Base-by-base conservation (phyloP, 805 yeast genomes). In the Diddensiella santjacobensis region DNA sequence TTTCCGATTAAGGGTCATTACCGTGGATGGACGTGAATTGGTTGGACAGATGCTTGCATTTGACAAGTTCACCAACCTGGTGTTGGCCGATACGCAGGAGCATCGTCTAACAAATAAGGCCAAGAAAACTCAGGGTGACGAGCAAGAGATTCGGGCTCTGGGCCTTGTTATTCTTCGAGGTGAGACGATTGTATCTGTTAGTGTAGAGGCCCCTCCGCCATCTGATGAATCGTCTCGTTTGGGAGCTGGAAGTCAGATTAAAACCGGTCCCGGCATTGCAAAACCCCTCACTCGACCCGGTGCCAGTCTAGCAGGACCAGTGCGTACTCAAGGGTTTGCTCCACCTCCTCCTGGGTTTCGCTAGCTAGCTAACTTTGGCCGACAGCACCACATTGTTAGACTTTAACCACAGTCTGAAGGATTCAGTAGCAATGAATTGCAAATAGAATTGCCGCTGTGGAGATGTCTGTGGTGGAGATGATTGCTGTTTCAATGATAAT, bases 121-220 rank as follows among this genome's bases (percentile, higher is more conserved):
- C 52, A 75, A 86, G 5, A 57, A 68, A 63, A 53, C 29, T 22
- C 36, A 44, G 19, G 18, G 15, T 13, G 26, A 40, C 18, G 75
- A 23, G 73, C 85, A 83, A 51, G 90, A 84, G 53, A 87, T 82
- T 59, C 72, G 98, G 49, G 70, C 80, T 3, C 68, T 93, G 20
- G 98, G 98, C 0, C 73, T 93, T 44, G 77, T 87, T 1, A 84
- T 91, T 31, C 69, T 91, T 40, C 75, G 98, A 58, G 99, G 99
- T 2, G 96, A 88, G 55, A 86, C 84, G 55, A 80, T 93, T 22
- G 79, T 90, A 10, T 79, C 89, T 47, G 70, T 84, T 18, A 74
- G 77, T 23, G 79, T 86, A 26, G 91, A 86, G 68, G 73, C 82
- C n/a, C 78, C 87, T 48, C 73, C 79, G 38, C 66, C 70, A 49